Base-by-base conservation (phyloP, 2,329 filamentous ascomycete genomes). In the Phialocephala sp. region DNA sequence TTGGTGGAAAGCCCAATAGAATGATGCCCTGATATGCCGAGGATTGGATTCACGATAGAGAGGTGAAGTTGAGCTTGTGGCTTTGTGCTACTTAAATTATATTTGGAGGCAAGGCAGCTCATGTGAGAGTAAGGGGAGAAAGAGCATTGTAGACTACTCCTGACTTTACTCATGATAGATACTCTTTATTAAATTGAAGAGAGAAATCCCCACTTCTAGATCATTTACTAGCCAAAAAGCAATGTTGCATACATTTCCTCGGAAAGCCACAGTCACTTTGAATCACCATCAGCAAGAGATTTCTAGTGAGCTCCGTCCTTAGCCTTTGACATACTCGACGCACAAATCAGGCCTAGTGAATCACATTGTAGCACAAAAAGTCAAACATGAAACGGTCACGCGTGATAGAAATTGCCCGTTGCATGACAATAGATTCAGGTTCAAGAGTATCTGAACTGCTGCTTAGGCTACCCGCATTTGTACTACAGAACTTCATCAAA, bases 341-440 rank as follows among this genome's bases (percentile, higher is more conserved):
- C 22, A 11, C 8, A 4, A 27, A n/a, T 35, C 50, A n/a, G 27
- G 14, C 24, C 24, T 24, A 35, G 32, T 8, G 24, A 18, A 35
- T 14, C 24, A 15, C 50, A 12, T n/a, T 35, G 50, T 54, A 14
- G 32, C 50, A 14, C 11, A 22, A 18, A 32, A 27, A 32, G 24
- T 8, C 50, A 54, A 9, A 27, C 50, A 12, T 9, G 22, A 14
- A 54, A 54, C 50, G 50, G 50, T 54, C 24, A 27, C 32, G 50
- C 50, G 32, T 54, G 50, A 35, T 18, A 54, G 50, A 54, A 35
- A 54, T 54, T 54, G 24, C 5, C 50, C 18, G 24, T 35, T 54
- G 32, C 50, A 54, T n/a, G 11, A 27, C 24, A 54, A 4, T 12
- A 54, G 18, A 35, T 50, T 20, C 11, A 35, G 24, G 12, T 35